Base-by-base conservation (phyloP, 2,329 filamentous ascomycete genomes). In the Nannizzia gypsea region DNA sequence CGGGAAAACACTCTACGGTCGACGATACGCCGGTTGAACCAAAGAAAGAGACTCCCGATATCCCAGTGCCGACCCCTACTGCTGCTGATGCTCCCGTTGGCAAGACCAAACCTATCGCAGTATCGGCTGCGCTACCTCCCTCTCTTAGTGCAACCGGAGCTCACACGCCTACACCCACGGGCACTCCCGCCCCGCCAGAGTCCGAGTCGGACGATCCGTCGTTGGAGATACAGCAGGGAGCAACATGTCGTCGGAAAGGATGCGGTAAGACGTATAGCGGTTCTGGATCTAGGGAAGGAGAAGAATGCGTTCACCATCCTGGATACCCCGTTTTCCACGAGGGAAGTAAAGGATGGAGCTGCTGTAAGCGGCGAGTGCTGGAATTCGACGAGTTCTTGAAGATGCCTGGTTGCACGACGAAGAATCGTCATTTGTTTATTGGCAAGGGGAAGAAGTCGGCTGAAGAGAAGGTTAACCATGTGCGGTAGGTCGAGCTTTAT, bases 341-440 rank as follows among this genome's bases (percentile, higher is more conserved):
- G 77, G 93, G 93, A 38, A 95, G 89, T 76, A 99, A 99, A 78
- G 93, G 93, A 1, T 99, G 93, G 81, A 90, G 85, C 62, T 99
- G 93, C 79, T 99, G 93, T 77, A 97, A 97, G 82, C 81, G 90
- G 67, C 83, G 90, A 40, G 93, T 99, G 61, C 77, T 99, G 61
- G 93, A 99, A 71, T 99, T 99, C 73, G 91, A 99, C 72, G 87
- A 97, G 74, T 99, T 99, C 75, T 85, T 99, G 85, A 93, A 89
- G 74, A 92, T 99, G 62, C 85, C 88, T 67, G 93, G 93, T 1
- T 99, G 93, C 76, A 85, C 84, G 72, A 90, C 87, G 48, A 93
- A 91, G 74, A 78, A 80, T 48, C 80, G 82, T 62, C 93, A 99
- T 77, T 74, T 96, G 65, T 99, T 96, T 69, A 81, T 97, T 36